A percentile compares a stretch with the other conserved stretches of the same genome.
Evolutionary conservation across 495 filamentous ascomycete species (phyloP).

Genomic region (Trypethelium eluteriae): DNA sequence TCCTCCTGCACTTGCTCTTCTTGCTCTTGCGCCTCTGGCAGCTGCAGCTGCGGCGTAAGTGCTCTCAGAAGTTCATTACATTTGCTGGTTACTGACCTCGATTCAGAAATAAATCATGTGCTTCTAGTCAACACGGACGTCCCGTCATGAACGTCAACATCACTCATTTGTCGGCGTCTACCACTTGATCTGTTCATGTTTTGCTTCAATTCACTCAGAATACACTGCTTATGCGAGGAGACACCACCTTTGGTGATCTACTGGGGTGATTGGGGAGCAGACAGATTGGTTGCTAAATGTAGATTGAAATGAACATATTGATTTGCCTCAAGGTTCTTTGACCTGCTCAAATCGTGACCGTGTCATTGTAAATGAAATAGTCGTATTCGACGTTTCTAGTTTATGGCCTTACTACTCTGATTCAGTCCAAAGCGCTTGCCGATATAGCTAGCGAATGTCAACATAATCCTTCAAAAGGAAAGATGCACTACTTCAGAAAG

Average conservation of each 20-base stretch:
- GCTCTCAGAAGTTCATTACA: not conserved
- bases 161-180: not conserved
- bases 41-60: conserved; percentile 7
- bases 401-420: not conserved
- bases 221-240: not conserved
- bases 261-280: not conserved
- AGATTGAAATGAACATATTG: not conserved
- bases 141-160: not conserved
- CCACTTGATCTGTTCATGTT: not conserved
- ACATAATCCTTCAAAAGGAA: too few species aligned
- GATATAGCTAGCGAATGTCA: too few species aligned
- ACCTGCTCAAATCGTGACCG: not conserved
- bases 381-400: too few species aligned
- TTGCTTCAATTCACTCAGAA: not conserved
- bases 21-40: conserved; percentile 5
- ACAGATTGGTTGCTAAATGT: not conserved
- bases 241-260: not conserved
- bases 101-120: conserved; percentile 2
- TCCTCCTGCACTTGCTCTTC: conserved; percentile 7
- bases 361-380: not conserved
- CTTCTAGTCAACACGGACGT: not conserved
- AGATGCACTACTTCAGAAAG: too few species aligned
- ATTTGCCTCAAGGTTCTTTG: not conserved
- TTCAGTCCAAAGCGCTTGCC: too few species aligned
- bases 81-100: not conserved